Evolutionary conservation across 805 yeast genomes (phyloP), one percentile per base, ranked within the genome.

Genomic region (Sugiyamaella americana): DNA sequence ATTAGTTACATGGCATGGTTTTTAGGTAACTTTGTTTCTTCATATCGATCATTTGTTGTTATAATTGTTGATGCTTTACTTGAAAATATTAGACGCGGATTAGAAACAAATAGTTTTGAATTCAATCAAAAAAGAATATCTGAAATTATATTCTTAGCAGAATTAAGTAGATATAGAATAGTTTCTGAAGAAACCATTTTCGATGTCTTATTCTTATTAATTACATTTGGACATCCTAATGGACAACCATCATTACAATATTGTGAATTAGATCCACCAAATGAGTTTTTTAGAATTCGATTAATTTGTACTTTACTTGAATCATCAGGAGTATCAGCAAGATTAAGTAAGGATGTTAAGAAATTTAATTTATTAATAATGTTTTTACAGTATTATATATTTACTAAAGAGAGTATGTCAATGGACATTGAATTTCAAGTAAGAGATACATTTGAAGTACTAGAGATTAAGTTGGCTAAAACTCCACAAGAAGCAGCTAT

Each of bases 231-330:
- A 0, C 82, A 85, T 66, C 73, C 74, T 0, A 68, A 71, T 48
- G 77, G 77, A 44, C 73, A 73, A 43, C 89, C 94, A 1, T 72
- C 74, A 4, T 68, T 66, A 19, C 52, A 47, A 3, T 36, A 58
- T 2, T 66, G 71, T 24, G 73, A 66, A 16, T 43, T 73, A n/a
- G 96, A 88, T 64, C 66, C 66, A 10, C 80, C 82, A 0, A 75
- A 79, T 54, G 80, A 85, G 56, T 85, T 80, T 58, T 86, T 87
- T 63, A 71, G 96, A 48, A 67, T 87, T 32, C 79, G 78, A 35
- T 63, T 88, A 58, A 63, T 76, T 17, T 58, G 75, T 22, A 60
- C 70, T 0, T 58, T 78, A 3, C 56, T 82, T 17, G 62, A 63
- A n/a, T 62, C 60, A 6, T 29, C 38, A 3, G 48, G 22, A 1